These are phyloP conservation scores for Termitomyces sp. DNA, from an alignment of 1,284 basidiomycete species.

Conservation along the genomic window DNA sequence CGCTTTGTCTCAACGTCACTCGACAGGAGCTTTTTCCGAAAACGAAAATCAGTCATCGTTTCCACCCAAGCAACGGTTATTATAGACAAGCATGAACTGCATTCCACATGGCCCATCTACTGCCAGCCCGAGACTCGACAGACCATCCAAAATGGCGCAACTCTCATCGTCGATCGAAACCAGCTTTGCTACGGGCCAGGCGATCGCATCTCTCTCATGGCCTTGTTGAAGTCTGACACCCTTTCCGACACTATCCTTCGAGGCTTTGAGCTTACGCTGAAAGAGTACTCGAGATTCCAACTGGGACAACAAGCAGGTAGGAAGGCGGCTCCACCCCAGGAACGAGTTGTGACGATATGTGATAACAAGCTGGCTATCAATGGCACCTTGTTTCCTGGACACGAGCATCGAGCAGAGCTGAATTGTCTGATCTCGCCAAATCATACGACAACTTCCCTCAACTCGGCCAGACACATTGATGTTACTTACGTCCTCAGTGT, in stretches of 20 bases:
- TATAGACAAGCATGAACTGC: constrained; percentile 86
- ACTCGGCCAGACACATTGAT: constrained; percentile 74
- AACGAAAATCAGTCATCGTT: constrained; percentile 55
- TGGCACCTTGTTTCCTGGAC: constrained; percentile 64
- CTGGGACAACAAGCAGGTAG: constrained; percentile 47
- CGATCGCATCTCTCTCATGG: constrained; percentile 70
- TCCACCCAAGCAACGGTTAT: constrained; percentile 62
- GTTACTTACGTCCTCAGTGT: constrained; percentile 74
- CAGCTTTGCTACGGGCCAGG: constrained; percentile 79
- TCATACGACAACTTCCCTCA: constrained; percentile 72
- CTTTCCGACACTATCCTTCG: constrained; percentile 61
- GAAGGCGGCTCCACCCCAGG: constrained; percentile 55
- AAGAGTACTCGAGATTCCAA: constrained; percentile 68
- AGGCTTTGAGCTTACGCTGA: constrained; percentile 75
- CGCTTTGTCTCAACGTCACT: constrained; percentile 1
- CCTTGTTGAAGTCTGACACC: constrained; percentile 66
- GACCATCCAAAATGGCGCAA: constrained; percentile 60
- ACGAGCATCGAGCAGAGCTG: constrained; percentile 65
- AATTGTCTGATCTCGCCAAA: constrained; percentile 62
- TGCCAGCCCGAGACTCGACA: constrained; percentile 71
- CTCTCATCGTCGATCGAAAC: constrained; percentile 68
- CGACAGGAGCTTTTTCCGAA: constrained; percentile 68
- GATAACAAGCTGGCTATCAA: constrained; percentile 70
- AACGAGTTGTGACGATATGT: constrained; percentile 46
- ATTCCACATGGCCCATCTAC: constrained; percentile 87